Evolutionary conservation across 805 yeast genomes (phyloP), one percentile per base, ranked within the genome.

Genomic region (Kodamaea laetipori): DNA sequence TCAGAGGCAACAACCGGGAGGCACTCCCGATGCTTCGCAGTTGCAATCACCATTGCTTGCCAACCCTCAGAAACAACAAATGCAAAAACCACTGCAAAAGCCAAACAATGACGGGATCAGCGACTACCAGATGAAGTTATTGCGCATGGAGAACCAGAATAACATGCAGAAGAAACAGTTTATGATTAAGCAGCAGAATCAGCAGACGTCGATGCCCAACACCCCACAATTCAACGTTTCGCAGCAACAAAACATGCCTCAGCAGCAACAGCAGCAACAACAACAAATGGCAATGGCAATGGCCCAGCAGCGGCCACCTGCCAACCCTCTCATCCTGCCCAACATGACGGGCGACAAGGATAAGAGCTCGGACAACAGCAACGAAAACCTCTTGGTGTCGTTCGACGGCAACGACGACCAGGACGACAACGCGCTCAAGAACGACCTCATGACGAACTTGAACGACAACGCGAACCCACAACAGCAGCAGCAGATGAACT

Each of bases 51-150:
- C 46, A 4, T 43, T 43, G 24, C 27, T 43, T 24, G 39, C 47
- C 2, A 28, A 13, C 8, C 18, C 18, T 7, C 41, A 38, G 39
- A 28, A 38, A 15, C 37, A 23, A 13, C 46, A 39, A n/a, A n/a
- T 10, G 13, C 45, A 37, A 10, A 30, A 37, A 16, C 37, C 39
- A 4, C 31, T 12, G 3, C 41, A 37, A n/a, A 17, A 27, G 38
- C 25, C n/a, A 28, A 28, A 13, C 34, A 17, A n/a, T 26, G 34
- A 11, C 32, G 9, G 25, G 23, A 21, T 56, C 13, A 52, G 44
- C 30, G 63, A 59, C 15, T 56, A 57, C 44, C 62, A 59, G 44
- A 41, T 48, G 40, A 56, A 53, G 41, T 28, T 48, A 16, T 19
- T 39, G 34, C 37, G 48, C 9, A 47, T 51, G 53, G 52, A 44